These are phyloP conservation scores for Lagerstroemia speciosa DNA, from an alignment of 345 rosid species.

Conservation along the genomic window DNA sequence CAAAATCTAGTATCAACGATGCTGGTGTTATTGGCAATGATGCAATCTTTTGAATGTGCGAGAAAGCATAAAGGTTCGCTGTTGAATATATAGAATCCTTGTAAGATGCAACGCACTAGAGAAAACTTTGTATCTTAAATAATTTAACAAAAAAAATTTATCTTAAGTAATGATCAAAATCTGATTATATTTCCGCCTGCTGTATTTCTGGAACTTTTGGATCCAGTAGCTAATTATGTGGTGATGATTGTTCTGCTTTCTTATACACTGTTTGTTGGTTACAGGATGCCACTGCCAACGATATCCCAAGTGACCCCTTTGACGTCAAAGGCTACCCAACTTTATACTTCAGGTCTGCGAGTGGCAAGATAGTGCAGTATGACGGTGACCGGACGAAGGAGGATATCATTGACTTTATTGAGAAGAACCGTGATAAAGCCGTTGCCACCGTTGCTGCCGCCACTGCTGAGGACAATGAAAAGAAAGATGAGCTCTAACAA, in stretches of 20 bases:
- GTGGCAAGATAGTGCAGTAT: slow-evolving; percentile 53
- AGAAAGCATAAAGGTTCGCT: too few relatives aligned
- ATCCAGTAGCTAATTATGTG: background rate
- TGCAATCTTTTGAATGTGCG: too few relatives aligned
- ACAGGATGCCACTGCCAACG: slow-evolving; percentile 90
- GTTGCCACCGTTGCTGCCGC: slow-evolving; percentile 4
- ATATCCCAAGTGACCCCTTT: slow-evolving; percentile 46
- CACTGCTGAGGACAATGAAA: slow-evolving; percentile 16
- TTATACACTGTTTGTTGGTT: background rate
- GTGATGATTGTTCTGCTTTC: background rate
- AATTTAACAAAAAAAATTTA: too few relatives aligned
- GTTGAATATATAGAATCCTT: too few relatives aligned
- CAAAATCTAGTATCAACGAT: too few relatives aligned
- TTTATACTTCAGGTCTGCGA: slow-evolving; percentile 58
- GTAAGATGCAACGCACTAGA: too few relatives aligned
- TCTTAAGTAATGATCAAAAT: too few relatives aligned
- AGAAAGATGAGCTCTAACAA: slow-evolving; percentile 62
- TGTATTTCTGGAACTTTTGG: background rate
- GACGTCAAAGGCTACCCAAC: slow-evolving; percentile 88
- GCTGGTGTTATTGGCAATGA: too few relatives aligned
- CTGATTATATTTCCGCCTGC: too few relatives aligned
- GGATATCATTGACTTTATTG: slow-evolving; percentile 68
- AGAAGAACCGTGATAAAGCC: slow-evolving; percentile 58
- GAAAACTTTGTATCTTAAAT: too few relatives aligned
- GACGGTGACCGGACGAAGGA: slow-evolving; percentile 81